Conservation (phyloP, 352 stramenopile genomes). For the Phytophthora brassicae region DNA sequence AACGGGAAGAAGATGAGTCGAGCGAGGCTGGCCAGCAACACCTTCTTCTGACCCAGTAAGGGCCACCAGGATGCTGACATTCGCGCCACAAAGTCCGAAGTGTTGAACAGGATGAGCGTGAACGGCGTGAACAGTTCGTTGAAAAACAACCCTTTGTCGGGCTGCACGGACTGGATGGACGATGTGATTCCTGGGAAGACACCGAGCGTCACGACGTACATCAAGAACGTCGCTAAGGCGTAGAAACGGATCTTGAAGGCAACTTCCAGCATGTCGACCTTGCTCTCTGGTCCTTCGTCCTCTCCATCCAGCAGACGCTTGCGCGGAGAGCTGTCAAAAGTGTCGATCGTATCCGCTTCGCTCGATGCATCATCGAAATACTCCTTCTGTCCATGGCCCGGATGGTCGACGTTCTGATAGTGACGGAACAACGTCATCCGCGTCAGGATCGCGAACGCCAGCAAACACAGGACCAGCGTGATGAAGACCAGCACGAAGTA, state of each 20-base stretch:
- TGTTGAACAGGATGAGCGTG: constrained; percentile 80
- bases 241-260: constrained; percentile 68
- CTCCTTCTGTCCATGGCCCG: constrained; percentile 29
- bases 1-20: constrained; percentile 64
- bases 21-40: constrained; percentile 43
- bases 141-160: constrained; percentile 47
- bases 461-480: constrained; percentile 53
- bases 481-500: constrained; percentile 82
- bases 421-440: constrained; percentile 66
- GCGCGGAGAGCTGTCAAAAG: constrained; percentile 31
- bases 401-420: constrained; percentile 61
- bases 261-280: constrained; percentile 51
- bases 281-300: constrained; percentile 9
- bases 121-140: constrained; percentile 75
- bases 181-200: constrained; percentile 81
- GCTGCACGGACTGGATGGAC: constrained; percentile 59
- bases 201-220: constrained; percentile 77
- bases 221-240: constrained; percentile 60
- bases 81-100: constrained; percentile 68
- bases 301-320: constrained; percentile 29
- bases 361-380: constrained; percentile 29
- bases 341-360: constrained; percentile 46
- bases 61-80: constrained; percentile 48
- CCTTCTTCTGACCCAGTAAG: constrained; percentile 29
- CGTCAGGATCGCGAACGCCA: constrained; percentile 60